Percentiles rank a stretch among this genome's conserved stretches.
phyloP scores from a whole-genome alignment of 371 early-diverging fungal genomes.

The Conidiobolus incongruus region DNA sequence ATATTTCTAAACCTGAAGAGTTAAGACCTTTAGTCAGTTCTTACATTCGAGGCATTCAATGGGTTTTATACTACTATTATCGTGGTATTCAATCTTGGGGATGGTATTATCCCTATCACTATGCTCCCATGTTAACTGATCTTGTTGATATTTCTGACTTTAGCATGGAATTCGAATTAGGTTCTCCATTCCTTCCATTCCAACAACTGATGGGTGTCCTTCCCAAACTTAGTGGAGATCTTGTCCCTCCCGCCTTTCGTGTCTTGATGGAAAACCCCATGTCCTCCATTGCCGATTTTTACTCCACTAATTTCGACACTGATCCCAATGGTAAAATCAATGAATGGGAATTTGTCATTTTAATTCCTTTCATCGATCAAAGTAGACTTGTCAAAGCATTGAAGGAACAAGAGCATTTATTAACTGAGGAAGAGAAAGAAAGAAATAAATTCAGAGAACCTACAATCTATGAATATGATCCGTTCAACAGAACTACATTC shows the following conservation, averaged over 20 bases:
- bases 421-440: conserved; percentile 35
- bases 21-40: conserved; percentile 37
- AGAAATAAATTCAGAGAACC: conserved; percentile 50
- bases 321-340: conserved; percentile 98
- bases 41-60: conserved; percentile 87
- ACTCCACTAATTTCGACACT: conserved; percentile 69
- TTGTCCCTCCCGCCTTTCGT: conserved; percentile 60
- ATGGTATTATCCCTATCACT: conserved; percentile 98
- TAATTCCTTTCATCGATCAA: conserved; percentile 88
- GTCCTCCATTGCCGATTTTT: conserved; percentile 82
- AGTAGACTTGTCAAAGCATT: conserved; percentile 62
- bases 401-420: conserved; percentile 27
- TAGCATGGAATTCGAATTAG: conserved; percentile 43
- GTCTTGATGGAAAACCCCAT: conserved; percentile 59
- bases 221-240: conserved; percentile 60
- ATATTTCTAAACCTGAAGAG: conserved; percentile 16
- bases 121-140: conserved; percentile 89
- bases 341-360: conserved; percentile 93
- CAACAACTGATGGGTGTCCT: conserved; percentile 98
- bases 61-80: conserved; percentile 96
- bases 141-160: conserved; percentile 28
- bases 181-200: conserved; percentile 82
- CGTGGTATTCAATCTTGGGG: conserved; percentile 91
- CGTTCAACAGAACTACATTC: conserved; percentile 16
- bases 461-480: conserved; percentile 29